Evolutionary conservation across 495 filamentous ascomycete species (phyloP), one percentile per base, ranked within the genome.

Genomic region (Talaromyces thailandensis): DNA sequence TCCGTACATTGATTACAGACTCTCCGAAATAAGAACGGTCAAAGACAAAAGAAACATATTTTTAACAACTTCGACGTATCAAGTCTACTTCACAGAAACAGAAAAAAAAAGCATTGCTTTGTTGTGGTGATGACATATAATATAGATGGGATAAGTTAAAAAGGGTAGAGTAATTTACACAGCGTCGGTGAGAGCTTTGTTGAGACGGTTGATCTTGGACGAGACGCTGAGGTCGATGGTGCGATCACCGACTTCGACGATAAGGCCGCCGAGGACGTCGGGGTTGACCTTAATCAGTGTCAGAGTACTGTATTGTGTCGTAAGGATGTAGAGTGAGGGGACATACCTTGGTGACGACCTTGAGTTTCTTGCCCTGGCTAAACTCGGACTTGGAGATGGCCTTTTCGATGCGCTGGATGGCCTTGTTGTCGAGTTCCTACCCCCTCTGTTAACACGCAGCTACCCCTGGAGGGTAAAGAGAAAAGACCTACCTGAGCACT

Each of bases 151-250:
- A 4, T 26, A 2, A 35, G 32, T 11, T 12, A 4, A 28, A 53
- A 9, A 52, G 48, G 14, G 24, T 52, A 45, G 14, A 18, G 14
- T 68, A 69, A 78, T 92, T 92, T 92, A 98, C 87, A 98, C 79
- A 73, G 89, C 84, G 80, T 98, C 95, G 64, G 84, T 91, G 69
- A 98, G 88, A 72, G 96, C 88, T 87, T 98, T 98, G 89, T 98
- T 98, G 86, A 98, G 88, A 84, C 92, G 95, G 75, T 89, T 82
- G 78, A 98, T 89, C 86, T 91, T 94, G 71, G 90, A 81, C 14
- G 94, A 94, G 68, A 98, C 91, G 80, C 88, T 93, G 63, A 97
- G 88, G 78, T 98, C 94, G 71, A 98, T 94, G 71, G 94, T 98
- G 69, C 95, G 89, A 82, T 96, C 95, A 69, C 92, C 93, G 68